Evolutionary conservation across 148 eudicot species (phyloP).

Genomic region (Chenopodium suecicum): DNA sequence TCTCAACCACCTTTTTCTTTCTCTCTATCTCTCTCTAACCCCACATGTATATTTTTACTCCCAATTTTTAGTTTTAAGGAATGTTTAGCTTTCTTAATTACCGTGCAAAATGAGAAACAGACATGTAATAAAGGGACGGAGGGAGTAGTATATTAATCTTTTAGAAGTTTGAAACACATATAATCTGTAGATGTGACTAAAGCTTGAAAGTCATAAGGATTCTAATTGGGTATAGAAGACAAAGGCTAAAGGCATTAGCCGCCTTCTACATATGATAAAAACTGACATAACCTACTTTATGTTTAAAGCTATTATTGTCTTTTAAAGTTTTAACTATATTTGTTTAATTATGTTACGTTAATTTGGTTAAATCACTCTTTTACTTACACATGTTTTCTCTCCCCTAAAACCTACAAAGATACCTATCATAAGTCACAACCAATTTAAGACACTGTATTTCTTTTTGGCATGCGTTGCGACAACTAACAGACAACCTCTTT

Average conservation of each 20-base stretch:
- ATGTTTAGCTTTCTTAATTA: too few species aligned
- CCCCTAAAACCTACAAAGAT: neutral
- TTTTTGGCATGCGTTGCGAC: conserved; percentile 47
- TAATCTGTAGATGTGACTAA: neutral
- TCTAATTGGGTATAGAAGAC: conserved; percentile 20
- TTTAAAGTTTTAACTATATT: neutral
- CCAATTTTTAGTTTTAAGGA: too few species aligned
- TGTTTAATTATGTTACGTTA: neutral
- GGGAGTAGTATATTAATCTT: too few species aligned
- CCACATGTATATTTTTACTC: too few species aligned
- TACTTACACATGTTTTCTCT: neutral
- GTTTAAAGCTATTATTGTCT: neutral
- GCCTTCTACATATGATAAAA: conserved; percentile 26
- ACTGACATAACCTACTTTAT: conserved; percentile 20
- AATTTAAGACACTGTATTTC: neutral
- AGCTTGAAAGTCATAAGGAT: neutral
- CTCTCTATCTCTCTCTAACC: too few species aligned
- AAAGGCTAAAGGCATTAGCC: conserved; percentile 29
- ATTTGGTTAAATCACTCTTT: neutral
- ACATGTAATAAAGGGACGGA: too few species aligned
- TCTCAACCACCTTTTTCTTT: too few species aligned
- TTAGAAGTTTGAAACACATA: too few species aligned
- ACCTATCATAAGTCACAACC: neutral
- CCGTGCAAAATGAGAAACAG: too few species aligned
- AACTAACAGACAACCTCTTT: conserved; percentile 35